Conservation (phyloP, 257 asterid genomes). For the Solanum ossicruentum region DNA sequence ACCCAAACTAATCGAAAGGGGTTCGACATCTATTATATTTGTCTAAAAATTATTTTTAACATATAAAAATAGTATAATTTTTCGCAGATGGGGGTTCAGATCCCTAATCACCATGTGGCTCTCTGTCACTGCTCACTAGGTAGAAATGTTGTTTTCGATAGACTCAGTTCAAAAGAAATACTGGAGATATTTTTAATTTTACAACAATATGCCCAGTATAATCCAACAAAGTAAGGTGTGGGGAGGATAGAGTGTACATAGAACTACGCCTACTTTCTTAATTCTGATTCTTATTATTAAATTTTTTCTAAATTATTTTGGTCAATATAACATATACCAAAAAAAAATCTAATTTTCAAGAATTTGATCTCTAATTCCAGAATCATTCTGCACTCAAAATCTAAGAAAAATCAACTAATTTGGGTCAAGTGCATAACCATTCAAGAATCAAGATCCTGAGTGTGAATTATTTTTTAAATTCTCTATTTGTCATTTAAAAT, state of each 20-base stretch:
- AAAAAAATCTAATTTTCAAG: background rate
- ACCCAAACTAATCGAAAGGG: no score
- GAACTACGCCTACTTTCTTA: background rate
- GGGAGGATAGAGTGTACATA: background rate
- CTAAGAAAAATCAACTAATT: background rate
- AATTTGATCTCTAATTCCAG: background rate
- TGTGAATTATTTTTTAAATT: background rate
- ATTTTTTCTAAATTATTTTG: background rate
- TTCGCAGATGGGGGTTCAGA: no score
- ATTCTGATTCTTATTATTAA: background rate
- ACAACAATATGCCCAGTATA: background rate
- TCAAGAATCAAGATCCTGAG: background rate
- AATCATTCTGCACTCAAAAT: background rate
- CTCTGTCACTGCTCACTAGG: background rate
- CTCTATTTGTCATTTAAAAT: background rate
- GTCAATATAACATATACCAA: background rate
- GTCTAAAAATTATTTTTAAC: no score
- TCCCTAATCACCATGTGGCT: no score
- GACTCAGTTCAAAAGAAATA: background rate
- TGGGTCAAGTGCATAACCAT: background rate
- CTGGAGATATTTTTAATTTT: background rate
- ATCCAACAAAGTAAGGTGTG: background rate
- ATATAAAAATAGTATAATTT: no score
- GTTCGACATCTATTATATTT: no score
- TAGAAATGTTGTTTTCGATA: background rate